phyloP scores from a whole-genome alignment of 495 filamentous ascomycete genomes.

The Tuber borchii region DNA sequence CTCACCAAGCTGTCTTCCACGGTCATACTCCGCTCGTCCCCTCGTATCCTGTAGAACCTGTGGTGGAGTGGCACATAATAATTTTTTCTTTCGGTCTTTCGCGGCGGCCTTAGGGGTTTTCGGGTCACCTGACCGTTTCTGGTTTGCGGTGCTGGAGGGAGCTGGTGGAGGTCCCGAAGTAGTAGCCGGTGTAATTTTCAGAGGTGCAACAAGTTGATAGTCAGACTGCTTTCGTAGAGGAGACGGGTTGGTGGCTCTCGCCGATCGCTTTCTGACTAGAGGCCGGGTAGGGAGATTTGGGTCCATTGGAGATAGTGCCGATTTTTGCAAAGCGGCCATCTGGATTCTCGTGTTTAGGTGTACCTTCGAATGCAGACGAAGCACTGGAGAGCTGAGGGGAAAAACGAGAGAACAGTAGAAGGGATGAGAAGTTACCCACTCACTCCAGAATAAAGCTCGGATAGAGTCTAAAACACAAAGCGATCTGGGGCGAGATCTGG shows the following conservation, averaged over 20 bases:
- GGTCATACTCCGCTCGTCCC: conserved; percentile 69
- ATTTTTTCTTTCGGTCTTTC: conserved; percentile 58
- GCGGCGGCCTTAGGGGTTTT: conserved; percentile 51
- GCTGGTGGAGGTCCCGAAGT: conserved; percentile 10
- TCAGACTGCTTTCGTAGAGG: conserved; percentile 41
- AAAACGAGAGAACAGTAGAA: background rate
- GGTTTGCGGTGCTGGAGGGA: conserved; percentile 12
- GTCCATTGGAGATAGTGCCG: conserved; percentile 30
- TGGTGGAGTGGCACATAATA: conserved; percentile 69
- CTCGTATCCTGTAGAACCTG: conserved; percentile 57
- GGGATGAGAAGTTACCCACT: background rate
- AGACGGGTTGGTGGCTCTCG: conserved; percentile 25
- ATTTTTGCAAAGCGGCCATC: background rate
- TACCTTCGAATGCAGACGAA: background rate
- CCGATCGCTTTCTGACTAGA: conserved; percentile 22
- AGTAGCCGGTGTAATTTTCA: conserved; percentile 24
- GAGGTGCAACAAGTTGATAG: conserved; percentile 39
- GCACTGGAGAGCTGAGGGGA: background rate
- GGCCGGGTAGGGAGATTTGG: conserved; percentile 32
- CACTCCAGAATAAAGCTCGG: background rate
- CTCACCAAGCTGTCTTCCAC: conserved; percentile 79
- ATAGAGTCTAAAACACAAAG: background rate
- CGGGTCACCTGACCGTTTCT: conserved; percentile 47
- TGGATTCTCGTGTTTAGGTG: background rate
- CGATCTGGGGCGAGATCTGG: background rate